Evolutionary conservation across 164 flowering plant species (phyloP), one percentile per base, ranked within the genome.

Genomic region (Platanus orientalis): DNA sequence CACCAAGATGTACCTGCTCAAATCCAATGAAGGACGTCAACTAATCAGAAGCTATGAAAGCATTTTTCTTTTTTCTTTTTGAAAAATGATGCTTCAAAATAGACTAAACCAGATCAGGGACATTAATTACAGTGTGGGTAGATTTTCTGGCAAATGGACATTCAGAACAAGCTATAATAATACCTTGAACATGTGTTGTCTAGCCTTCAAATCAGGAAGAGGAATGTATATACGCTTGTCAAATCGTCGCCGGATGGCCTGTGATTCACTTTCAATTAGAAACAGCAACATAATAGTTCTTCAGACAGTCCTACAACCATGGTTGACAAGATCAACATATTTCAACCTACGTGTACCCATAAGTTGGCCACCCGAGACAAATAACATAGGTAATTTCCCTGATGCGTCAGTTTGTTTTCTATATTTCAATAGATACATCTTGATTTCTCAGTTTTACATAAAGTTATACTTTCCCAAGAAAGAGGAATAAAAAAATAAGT

Each of bases 201-300:
- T 79, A 39, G 99, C 99, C 76, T 94, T 94, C 61, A 72, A 3
- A 71, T 94, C 99, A 58, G 99, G 99, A 0, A 94, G 99, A 66
- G 99, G 99, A 72, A 94, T 91, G 71, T 94, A 89, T 34, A 94
- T 94, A 40, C 99, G 88, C 78, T 94, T 91, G 76, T 94, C 99
- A 84, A 94, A 94, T 62, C 97, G 82, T 65, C 99, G 75, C 32
- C 99, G 75, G 39, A 94, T 88, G 57, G 99, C 99, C 99, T 91
- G 78, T 20, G 11, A 27, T 42, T 42, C 34, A 69, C 26, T 17
- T 24, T 3, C 29, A 51, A 62, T 64, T 51, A 68, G 58, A 29
- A 34, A 55, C 45, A 10, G 49, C 56, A 14, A 60, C 23, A 32
- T 32, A 60, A 54, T 4, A 58, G 25, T 49, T 21, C 17, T 26